A percentile compares a stretch with the other conserved stretches of the same genome.
Evolutionary conservation across 2,329 filamentous ascomycete species (phyloP).

Genomic region (Calonectria pteridis): DNA sequence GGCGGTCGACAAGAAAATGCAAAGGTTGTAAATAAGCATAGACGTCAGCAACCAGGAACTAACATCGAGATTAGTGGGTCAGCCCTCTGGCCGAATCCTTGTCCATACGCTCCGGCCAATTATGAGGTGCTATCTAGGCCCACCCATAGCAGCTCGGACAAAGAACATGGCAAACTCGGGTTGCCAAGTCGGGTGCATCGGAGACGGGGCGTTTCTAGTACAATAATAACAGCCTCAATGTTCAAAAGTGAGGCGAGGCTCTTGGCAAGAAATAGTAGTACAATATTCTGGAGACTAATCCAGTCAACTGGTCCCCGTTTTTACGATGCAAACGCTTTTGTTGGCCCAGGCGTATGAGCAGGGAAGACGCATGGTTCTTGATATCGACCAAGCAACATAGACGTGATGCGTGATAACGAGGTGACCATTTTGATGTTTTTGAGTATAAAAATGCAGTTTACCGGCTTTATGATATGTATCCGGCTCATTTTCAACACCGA

Average conservation of each 20-base stretch:
- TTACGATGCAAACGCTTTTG: not conserved
- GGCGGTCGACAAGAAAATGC: not conserved
- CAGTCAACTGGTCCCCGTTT: too few species aligned
- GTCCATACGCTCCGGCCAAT: not conserved
- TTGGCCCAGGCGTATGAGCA: not conserved
- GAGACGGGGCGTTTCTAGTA: not conserved
- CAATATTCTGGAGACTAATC: not conserved
- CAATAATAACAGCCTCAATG: not conserved
- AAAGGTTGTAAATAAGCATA: not conserved
- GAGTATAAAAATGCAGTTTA: not conserved
- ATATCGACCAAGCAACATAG: too few species aligned
- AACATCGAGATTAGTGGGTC: not conserved
- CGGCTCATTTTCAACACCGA: not conserved
- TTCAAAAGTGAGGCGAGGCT: not conserved
- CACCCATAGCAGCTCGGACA: not conserved
- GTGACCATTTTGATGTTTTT: not conserved
- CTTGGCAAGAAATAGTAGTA: not conserved
- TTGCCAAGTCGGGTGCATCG: not conserved
- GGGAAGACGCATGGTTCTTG: not conserved
- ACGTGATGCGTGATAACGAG: too few species aligned
- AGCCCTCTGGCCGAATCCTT: not conserved
- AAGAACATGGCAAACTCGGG: not conserved
- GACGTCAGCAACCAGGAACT: not conserved
- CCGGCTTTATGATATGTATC: not conserved
- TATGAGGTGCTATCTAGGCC: not conserved